A percentile compares a stretch with the other conserved stretches of the same genome.
Evolutionary conservation across 805 yeast genomes (phyloP).

Genomic region (Pichia cabralensis): DNA sequence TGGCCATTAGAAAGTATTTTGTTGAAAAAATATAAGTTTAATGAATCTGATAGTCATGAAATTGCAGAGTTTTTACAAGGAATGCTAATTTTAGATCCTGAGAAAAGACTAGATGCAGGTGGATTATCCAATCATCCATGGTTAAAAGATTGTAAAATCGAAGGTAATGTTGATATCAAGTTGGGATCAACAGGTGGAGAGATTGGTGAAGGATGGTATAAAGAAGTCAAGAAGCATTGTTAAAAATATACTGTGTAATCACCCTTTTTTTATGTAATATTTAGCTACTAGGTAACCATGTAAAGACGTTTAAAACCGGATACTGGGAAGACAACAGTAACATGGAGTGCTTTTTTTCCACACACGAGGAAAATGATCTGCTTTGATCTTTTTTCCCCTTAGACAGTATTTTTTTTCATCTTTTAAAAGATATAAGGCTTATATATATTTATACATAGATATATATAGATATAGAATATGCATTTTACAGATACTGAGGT

Average conservation of each 20-base stretch:
- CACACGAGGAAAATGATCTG: too few species aligned
- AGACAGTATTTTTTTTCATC: too few species aligned
- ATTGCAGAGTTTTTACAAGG: constrained; percentile 73
- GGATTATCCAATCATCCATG: constrained; percentile 86
- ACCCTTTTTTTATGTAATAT: too few species aligned
- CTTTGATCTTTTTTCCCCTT: too few species aligned
- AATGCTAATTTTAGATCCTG: constrained; percentile 75
- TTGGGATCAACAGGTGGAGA: constrained; percentile 77
- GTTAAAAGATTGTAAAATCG: constrained; percentile 68
- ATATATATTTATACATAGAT: too few species aligned
- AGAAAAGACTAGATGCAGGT: constrained; percentile 86
- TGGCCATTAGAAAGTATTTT: constrained; percentile 84
- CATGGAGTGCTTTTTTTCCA: too few species aligned
- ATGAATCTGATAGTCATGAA: constrained; percentile 56
- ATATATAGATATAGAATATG: too few species aligned
- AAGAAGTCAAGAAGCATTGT: constrained; percentile 51
- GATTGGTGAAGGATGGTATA: constrained; percentile 78
- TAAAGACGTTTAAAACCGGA: too few species aligned
- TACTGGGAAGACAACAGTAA: too few species aligned
- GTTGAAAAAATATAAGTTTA: constrained; percentile 73
- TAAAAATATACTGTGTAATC: too few species aligned
- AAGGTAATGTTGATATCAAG: constrained; percentile 69
- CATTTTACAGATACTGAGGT: background rate
- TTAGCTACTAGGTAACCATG: too few species aligned
- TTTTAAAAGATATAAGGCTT: too few species aligned